Evolutionary conservation across 768 basidiomycete species (phyloP).

Genomic region (Brasilioporus rufonigricans): DNA sequence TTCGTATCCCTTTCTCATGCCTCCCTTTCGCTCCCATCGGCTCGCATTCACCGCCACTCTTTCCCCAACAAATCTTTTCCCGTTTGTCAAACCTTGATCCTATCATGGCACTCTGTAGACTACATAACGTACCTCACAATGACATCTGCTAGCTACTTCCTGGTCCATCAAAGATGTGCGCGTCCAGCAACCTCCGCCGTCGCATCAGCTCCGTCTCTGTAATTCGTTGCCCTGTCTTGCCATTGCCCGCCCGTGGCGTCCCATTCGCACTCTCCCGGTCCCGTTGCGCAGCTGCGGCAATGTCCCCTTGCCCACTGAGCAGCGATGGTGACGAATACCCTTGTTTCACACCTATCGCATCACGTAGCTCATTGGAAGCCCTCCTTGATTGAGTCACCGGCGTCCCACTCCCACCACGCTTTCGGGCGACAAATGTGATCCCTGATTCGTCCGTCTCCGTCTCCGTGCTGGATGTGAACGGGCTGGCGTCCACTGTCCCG

Average conservation of each 20-base stretch:
- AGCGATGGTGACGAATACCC: slow-evolving; percentile 13
- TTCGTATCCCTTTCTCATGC: not conserved
- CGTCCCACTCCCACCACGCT: slow-evolving; percentile 35
- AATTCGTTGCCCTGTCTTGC: slow-evolving; percentile 62
- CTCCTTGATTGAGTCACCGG: slow-evolving; percentile 17
- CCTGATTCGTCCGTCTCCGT: slow-evolving; percentile 69
- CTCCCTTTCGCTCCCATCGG: slow-evolving; percentile 3
- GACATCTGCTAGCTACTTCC: slow-evolving; percentile 1
- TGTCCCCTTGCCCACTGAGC: slow-evolving; percentile 3
- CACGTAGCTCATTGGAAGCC: slow-evolving; percentile 20
- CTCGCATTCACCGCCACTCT: not conserved
- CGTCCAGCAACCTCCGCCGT: slow-evolving; percentile 72
- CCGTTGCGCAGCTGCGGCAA: not conserved
- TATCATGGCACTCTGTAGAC: not conserved
- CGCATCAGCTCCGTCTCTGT: slow-evolving; percentile 78
- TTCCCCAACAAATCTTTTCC: not conserved
- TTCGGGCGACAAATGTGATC: slow-evolving; percentile 71
- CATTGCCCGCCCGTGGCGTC: slow-evolving; percentile 32
- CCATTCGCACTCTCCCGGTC: slow-evolving; percentile 29
- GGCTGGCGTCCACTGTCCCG: slow-evolving; percentile 22
- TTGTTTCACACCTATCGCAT: slow-evolving; percentile 18
- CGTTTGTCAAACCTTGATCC: not conserved
- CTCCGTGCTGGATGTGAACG: slow-evolving; percentile 54
- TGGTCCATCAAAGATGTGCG: slow-evolving; percentile 54
- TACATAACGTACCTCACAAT: slow-evolving; percentile 2